A percentile compares a stretch with the other conserved stretches of the same genome.
phyloP scores from a whole-genome alignment of 805 yeast species.

The Zygosaccharomyces rouxii region DNA sequence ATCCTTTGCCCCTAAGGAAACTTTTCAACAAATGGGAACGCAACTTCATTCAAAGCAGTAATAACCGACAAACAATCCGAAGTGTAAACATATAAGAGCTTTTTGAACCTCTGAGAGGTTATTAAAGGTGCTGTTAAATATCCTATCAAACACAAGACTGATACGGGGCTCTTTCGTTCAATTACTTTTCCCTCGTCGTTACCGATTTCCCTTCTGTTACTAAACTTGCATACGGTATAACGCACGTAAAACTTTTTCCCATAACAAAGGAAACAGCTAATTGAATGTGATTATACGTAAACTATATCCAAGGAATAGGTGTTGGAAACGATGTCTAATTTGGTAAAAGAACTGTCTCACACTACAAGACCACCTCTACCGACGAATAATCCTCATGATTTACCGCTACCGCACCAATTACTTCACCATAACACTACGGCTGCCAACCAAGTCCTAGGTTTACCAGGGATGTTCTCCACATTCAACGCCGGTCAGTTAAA shows the following conservation, averaged over 20 bases:
- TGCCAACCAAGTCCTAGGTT: constrained; percentile 29
- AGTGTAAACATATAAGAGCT: no score
- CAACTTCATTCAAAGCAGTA: neutral
- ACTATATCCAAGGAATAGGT: neutral
- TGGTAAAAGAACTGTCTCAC: neutral
- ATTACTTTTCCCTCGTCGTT: no score
- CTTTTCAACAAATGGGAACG: neutral
- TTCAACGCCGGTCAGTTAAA: constrained; percentile 17
- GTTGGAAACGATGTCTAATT: neutral
- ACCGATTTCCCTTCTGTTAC: neutral
- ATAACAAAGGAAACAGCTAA: no score
- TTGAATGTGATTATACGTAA: constrained; percentile 1
- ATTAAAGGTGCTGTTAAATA: no score
- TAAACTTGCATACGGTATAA: no score
- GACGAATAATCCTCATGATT: neutral
- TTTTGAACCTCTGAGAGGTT: no score
- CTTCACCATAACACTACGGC: constrained; percentile 28
- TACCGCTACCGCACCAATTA: constrained; percentile 11
- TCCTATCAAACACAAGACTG: no score
- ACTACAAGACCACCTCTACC: neutral
- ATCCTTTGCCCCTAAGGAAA: constrained; percentile 4
- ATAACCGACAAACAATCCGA: neutral
- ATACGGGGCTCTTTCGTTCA: no score
- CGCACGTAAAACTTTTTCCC: neutral
- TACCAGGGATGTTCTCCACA: constrained; percentile 35